These are phyloP conservation scores for Ceratobasidium sp. DNA, from an alignment of 1,284 basidiomycete genomes.

Conservation along the genomic window DNA sequence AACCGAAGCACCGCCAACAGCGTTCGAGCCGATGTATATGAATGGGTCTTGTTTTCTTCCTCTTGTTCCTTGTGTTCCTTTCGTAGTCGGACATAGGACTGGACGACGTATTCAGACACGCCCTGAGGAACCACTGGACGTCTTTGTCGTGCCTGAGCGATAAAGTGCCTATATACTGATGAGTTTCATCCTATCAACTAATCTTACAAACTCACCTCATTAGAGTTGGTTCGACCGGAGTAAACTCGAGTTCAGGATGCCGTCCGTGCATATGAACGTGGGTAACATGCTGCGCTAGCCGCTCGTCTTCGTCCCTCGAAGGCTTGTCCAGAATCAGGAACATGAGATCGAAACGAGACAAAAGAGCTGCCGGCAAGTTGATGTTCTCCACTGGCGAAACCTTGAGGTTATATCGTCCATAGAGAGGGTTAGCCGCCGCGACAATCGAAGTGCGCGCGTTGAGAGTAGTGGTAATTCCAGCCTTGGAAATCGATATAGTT, in stretches of 20 bases:
- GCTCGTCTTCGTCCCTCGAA: conserved; percentile 92
- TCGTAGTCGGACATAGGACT: conserved; percentile 95
- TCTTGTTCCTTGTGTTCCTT: conserved; percentile 94
- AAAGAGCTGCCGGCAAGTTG: conserved; percentile 95
- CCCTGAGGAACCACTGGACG: conserved; percentile 89
- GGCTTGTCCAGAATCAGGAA: conserved; percentile 99
- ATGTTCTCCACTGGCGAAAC: conserved; percentile 99
- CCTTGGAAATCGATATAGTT: conserved; percentile 99
- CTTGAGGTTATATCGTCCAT: conserved; percentile 98
- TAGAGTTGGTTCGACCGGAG: conserved; percentile 86
- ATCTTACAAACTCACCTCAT: conserved; percentile 76
- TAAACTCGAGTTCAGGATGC: conserved; percentile 86
- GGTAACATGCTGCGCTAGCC: conserved; percentile 96
- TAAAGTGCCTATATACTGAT: conserved; percentile 81
- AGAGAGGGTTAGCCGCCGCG: conserved; percentile 97
- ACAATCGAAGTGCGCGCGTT: conserved; percentile 99
- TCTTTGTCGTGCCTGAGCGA: conserved; percentile 91
- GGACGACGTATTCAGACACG: conserved; percentile 95
- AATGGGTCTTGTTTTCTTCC: conserved; percentile 88
- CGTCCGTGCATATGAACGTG: conserved; percentile 97
- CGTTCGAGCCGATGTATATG: conserved; percentile 97
- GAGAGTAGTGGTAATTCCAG: conserved; percentile 97
- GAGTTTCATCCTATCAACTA: neutral
- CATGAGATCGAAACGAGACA: conserved; percentile 96
- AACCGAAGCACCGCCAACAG: conserved; percentile 95